Evolutionary conservation across 2,329 filamentous ascomycete species (phyloP).

Genomic region (Paracoccidioides brasiliensis): DNA sequence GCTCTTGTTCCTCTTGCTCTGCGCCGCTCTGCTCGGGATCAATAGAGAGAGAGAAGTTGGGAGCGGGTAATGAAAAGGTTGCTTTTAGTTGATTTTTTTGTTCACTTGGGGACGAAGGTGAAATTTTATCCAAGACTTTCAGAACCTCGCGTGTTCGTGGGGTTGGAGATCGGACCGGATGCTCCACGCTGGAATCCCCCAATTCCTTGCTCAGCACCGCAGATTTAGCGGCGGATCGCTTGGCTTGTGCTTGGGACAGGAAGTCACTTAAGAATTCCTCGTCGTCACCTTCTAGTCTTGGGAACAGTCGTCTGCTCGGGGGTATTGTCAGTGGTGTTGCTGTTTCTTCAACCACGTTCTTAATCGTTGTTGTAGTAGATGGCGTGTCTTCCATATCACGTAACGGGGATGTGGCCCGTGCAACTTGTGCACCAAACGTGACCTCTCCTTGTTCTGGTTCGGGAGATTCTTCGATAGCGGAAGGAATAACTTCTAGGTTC

Average conservation of each 20-base stretch:
- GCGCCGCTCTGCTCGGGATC: conserved; percentile 11
- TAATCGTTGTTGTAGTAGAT: conserved; percentile 12
- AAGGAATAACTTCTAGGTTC: not conserved
- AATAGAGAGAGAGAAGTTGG: conserved; percentile 7
- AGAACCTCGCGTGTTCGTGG: conserved; percentile 23
- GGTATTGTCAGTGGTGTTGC: conserved; percentile 21
- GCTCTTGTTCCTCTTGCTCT: conserved; percentile 8
- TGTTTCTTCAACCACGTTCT: conserved; percentile 19
- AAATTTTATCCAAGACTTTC: conserved; percentile 27
- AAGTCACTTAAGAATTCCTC: conserved; percentile 28
- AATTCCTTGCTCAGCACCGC: conserved; percentile 12
- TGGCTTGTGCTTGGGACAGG: conserved; percentile 29
- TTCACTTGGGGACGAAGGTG: conserved; percentile 24
- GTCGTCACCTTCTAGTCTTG: conserved; percentile 28
- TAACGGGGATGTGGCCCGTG: not conserved
- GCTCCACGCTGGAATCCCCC: conserved; percentile 2
- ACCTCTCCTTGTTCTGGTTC: not conserved
- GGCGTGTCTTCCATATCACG: not conserved
- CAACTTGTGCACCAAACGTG: not conserved
- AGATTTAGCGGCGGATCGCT: conserved; percentile 25
- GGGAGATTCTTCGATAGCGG: not conserved
- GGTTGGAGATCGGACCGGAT: conserved; percentile 1
- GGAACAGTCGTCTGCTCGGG: conserved; percentile 21
- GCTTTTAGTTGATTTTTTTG: conserved; percentile 16
- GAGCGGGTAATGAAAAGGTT: conserved; percentile 6